Evolutionary conservation across 345 rosid genomes (phyloP).

Genomic region (Eucalyptus regnans): DNA sequence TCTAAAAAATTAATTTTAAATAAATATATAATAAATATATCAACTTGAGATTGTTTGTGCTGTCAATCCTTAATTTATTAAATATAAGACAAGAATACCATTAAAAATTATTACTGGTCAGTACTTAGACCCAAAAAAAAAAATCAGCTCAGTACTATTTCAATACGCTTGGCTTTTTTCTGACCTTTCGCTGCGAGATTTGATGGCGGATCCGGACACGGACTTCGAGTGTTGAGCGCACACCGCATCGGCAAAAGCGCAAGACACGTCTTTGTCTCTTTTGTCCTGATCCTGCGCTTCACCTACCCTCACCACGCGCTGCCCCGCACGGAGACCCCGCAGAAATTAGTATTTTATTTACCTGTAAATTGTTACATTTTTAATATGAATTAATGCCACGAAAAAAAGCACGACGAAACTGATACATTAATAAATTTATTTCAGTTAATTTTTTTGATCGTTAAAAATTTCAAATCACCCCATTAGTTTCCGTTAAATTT

Average conservation of each 20-base stretch:
- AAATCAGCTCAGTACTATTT: neutral
- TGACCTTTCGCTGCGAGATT: neutral
- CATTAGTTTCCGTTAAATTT: too few species aligned
- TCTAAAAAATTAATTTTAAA: too few species aligned
- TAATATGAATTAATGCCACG: neutral
- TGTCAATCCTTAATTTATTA: neutral
- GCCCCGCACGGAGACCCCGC: neutral
- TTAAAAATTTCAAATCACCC: too few species aligned
- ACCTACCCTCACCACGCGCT: neutral
- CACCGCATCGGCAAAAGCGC: neutral
- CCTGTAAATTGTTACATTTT: neutral
- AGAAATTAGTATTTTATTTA: neutral
- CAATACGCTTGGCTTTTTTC: neutral
- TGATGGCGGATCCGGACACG: neutral
- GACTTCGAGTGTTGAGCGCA: neutral
- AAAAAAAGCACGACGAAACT: too few species aligned
- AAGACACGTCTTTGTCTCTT: neutral
- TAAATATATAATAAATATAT: neutral
- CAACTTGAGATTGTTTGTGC: fast-evolving
- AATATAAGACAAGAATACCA: fast-evolving
- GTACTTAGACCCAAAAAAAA: too few species aligned
- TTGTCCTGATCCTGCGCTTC: neutral
- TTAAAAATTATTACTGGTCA: fast-evolving
- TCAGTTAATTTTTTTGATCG: fast-evolving
- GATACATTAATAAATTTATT: too few species aligned